Evolutionary conservation across 2,329 filamentous ascomycete genomes (phyloP).

Genomic region (Monilinia polystroma): DNA sequence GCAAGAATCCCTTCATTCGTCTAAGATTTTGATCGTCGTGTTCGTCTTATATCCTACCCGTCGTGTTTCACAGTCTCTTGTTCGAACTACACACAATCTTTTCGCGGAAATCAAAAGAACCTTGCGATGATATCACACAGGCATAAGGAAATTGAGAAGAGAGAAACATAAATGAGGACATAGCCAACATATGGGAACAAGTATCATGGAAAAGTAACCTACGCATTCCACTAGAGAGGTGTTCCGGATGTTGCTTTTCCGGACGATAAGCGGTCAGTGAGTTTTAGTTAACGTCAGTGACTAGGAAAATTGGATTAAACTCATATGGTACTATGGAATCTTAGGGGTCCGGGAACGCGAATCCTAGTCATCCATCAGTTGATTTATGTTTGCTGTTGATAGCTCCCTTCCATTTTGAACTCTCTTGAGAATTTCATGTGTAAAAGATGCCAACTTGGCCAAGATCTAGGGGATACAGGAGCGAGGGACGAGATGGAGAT

Average conservation of each 20-base stretch:
- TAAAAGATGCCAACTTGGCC: neutral
- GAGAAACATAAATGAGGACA: neutral
- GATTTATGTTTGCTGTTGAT: neutral
- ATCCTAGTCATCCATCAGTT: neutral
- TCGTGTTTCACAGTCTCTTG: slow-evolving; percentile 9
- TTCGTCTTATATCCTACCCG: slow-evolving; percentile 8
- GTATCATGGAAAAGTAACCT: slow-evolving; percentile 1
- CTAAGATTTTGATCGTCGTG: slow-evolving; percentile 1
- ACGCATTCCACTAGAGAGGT: slow-evolving; percentile 2
- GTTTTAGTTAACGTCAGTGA: neutral
- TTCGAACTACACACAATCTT: neutral
- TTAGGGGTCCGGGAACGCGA: neutral
- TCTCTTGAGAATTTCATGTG: neutral
- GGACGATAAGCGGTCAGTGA: slow-evolving; percentile 6
- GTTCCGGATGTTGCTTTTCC: slow-evolving; percentile 13
- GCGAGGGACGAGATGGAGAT: neutral
- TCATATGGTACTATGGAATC: neutral
- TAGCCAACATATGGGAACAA: neutral
- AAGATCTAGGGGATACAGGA: neutral
- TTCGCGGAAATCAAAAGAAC: neutral
- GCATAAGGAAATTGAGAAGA: neutral
- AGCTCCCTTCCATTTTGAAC: neutral
- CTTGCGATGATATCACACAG: slow-evolving; percentile 10
- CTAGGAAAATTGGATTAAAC: neutral
- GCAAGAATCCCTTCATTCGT: neutral